Evolutionary conservation across 345 rosid species (phyloP).

Genomic region (Arabidopsis suecica): DNA sequence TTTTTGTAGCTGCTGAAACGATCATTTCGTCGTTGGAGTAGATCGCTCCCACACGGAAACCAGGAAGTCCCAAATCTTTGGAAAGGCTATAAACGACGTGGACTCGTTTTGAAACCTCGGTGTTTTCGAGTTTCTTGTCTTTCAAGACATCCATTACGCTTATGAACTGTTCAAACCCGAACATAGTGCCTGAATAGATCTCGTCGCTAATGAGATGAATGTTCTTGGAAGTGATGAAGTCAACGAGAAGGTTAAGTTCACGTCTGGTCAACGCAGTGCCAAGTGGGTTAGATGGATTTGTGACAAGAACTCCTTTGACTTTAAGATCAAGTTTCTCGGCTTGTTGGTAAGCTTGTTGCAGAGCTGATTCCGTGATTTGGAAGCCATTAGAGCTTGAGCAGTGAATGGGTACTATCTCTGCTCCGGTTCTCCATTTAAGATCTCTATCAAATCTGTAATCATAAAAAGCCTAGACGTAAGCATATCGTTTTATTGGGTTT

Average conservation of each 20-base stretch:
- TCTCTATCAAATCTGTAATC: conserved; percentile 72
- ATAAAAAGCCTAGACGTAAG: conserved; percentile 39
- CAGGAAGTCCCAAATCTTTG: conserved; percentile 82
- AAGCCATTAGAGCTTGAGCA: conserved; percentile 67
- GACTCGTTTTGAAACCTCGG: conserved; percentile 59
- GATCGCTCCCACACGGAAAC: conserved; percentile 86
- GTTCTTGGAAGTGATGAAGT: conserved; percentile 59
- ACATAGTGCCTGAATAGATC: conserved; percentile 83
- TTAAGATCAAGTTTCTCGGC: conserved; percentile 66
- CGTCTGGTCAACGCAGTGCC: conserved; percentile 67
- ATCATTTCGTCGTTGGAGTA: conserved; percentile 72
- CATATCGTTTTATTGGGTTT: background rate
- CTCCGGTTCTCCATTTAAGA: conserved; percentile 75
- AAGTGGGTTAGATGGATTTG: conserved; percentile 85
- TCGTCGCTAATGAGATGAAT: conserved; percentile 84
- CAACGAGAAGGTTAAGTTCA: conserved; percentile 69
- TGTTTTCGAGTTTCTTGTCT: conserved; percentile 56
- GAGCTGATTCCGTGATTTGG: conserved; percentile 62
- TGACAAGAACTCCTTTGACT: conserved; percentile 78
- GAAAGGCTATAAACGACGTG: conserved; percentile 80
- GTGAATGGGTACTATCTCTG: conserved; percentile 62
- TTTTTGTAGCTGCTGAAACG: conserved; percentile 79
- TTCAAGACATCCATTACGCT: conserved; percentile 71
- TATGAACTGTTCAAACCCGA: conserved; percentile 65
- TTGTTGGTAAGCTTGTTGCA: conserved; percentile 67